Evolutionary conservation across 352 stramenopile genomes (phyloP), one percentile per base, ranked within the genome.

Genomic region (Blastocystis sp.): DNA sequence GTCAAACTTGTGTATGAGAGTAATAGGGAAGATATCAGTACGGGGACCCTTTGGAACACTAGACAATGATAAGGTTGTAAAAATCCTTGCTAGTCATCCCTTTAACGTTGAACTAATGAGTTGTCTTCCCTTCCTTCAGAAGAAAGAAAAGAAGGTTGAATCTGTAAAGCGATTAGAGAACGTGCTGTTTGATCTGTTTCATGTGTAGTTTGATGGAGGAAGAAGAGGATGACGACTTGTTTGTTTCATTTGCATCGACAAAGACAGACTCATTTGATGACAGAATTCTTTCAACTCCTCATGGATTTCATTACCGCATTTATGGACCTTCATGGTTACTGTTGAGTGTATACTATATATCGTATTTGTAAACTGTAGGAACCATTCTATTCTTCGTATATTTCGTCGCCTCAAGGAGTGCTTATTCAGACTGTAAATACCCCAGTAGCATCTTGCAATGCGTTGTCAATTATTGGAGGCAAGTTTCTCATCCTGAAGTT

Each of bases 161-260:
- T 11, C 33, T 30, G 60, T 70, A 5, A 70, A 70, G 40, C 60
- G 53, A 13, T 30, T 81, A 64, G 44, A 81, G 70, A 59, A n/a
- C 33, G 27, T 35, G 44, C 1, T 59, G n/a, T 60, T 19, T n/a
- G 35, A 35, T 40, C 15, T 44, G 11, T n/a, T 33, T 79, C 15
- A 79, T 59, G 27, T 22, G 37, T 81, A 81, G 70, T n/a, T 81
- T 81, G 48, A 27, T 44, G 51, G 70, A 62, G 11, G 70, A 81
- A 6, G 70, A 81, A 44, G 42, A 79, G 13, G 62, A 77, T 24
- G 70, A 81, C 11, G 48, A 60, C 1, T 30, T 24, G 27, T 81
- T 81, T 56, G 24, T 81, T 24, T 81, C 70, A n/a, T n/a, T 81
- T n/a, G 19, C 24, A 7, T 44, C 60, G 11, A n/a, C 24, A 24